These are phyloP conservation scores for Cokeromyces recurvatus DNA, from an alignment of 371 early-diverging fungal genomes.

Conservation along the genomic window DNA sequence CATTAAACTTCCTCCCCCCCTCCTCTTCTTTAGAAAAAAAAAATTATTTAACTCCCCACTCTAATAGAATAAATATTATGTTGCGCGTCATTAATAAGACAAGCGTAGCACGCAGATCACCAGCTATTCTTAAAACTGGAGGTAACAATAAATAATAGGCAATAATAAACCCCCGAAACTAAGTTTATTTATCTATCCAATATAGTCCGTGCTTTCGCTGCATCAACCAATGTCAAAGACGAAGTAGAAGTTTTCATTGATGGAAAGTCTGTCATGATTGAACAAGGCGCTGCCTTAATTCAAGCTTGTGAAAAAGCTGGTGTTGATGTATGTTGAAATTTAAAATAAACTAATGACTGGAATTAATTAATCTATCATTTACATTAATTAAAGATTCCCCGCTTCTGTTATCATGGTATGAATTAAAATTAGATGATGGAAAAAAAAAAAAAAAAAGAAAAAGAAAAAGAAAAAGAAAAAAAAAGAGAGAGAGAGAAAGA, in stretches of 20 bases:
- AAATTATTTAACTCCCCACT: conserved; percentile 39
- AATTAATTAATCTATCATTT: not conserved
- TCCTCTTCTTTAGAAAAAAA: too few relatives aligned
- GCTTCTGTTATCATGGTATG: conserved; percentile 95
- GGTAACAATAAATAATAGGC: conserved; percentile 20
- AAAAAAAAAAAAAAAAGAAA: not conserved
- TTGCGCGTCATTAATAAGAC: conserved; percentile 50
- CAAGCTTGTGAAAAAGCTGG: conserved; percentile 95
- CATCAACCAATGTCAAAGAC: conserved; percentile 48
- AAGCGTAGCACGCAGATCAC: conserved; percentile 43
- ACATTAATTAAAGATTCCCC: conserved; percentile 70
- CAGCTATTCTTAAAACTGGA: conserved; percentile 39
- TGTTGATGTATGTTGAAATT: conserved; percentile 49
- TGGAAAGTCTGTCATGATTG: conserved; percentile 86
- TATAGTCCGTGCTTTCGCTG: conserved; percentile 51
- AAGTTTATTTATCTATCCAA: conserved; percentile 5
- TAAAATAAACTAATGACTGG: too few relatives aligned
- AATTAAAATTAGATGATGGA: not conserved
- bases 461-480: not conserved
- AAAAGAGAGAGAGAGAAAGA: not conserved
- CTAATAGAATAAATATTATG: conserved; percentile 22
- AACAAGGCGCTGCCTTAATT: conserved; percentile 92
- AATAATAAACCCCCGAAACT: not conserved
- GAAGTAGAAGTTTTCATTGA: conserved; percentile 88
- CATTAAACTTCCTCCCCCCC: conserved; percentile 4